Conservation (phyloP, 2,329 filamentous ascomycete species). For the Neurospora crassa region DNA sequence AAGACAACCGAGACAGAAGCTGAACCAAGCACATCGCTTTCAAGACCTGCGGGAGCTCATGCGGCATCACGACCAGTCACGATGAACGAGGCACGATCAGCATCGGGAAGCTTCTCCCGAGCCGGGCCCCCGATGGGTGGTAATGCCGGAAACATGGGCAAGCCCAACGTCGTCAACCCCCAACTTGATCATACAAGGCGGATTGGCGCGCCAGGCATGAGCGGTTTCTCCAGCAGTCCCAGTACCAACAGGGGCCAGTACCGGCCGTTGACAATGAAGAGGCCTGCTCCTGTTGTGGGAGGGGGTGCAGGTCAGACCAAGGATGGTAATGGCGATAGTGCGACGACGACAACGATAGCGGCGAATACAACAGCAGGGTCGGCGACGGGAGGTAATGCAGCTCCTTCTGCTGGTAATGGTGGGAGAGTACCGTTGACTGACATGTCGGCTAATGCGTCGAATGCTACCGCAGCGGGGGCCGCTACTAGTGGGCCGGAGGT, state of each 20-base stretch:
- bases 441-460: constrained; percentile 34
- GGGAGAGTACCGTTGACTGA: constrained; percentile 40
- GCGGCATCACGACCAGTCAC: constrained; percentile 1
- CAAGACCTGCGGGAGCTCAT: constrained; percentile 14
- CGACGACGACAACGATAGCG: neutral
- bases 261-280: constrained; percentile 49
- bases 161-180: constrained; percentile 37
- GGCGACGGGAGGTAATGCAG: constrained; percentile 18
- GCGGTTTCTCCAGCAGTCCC: constrained; percentile 36
- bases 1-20: constrained; percentile 19
- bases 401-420: neutral
- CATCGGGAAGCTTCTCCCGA: neutral
- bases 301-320: neutral
- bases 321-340: neutral
- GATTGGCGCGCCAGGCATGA: constrained; percentile 47
- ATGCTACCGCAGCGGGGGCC: constrained; percentile 8
- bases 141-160: neutral
- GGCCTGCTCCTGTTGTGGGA: constrained; percentile 26
- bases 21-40: constrained; percentile 11
- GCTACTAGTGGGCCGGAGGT: constrained; percentile 27
- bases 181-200: constrained; percentile 43
- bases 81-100: neutral
- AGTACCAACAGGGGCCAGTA: constrained; percentile 50
- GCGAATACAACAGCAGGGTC: neutral
- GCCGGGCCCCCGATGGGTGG: constrained; percentile 17